Evolutionary conservation across 345 rosid genomes (phyloP).

Genomic region (Triadica sebifera): DNA sequence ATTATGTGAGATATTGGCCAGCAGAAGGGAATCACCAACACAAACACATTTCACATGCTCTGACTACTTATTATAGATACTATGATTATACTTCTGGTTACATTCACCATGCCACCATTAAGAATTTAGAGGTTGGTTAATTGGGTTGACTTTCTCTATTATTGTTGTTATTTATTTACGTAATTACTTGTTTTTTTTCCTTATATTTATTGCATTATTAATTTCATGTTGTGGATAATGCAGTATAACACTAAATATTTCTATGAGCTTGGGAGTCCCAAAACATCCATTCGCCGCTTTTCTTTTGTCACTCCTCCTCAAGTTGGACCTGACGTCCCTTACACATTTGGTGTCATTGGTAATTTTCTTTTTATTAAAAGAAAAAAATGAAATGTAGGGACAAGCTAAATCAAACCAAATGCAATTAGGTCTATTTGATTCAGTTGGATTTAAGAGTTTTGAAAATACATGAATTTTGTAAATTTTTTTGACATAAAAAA

Average conservation of each 20-base stretch:
- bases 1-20: conserved; percentile 27
- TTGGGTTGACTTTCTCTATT: no score
- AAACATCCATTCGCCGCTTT: conserved; percentile 23
- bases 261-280: conserved; percentile 22
- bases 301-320: conserved; percentile 34
- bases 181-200: background rate
- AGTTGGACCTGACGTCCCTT: conserved; percentile 40
- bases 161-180: background rate
- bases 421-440: background rate
- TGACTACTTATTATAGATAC: conserved; percentile 17
- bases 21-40: background rate
- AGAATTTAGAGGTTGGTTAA: conserved; percentile 26
- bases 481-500: no score
- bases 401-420: no score
- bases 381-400: background rate
- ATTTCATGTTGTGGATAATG: background rate
- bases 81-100: no score
- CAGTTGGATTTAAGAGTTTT: no score
- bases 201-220: background rate
- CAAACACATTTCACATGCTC: conserved; percentile 9
- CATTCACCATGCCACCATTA: conserved; percentile 40
- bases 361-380: no score
- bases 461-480: no score
- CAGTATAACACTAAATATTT: conserved; percentile 39
- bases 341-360: conserved; percentile 42